Evolutionary conservation across 2,329 filamentous ascomycete species (phyloP), one percentile per base, ranked within the genome.

Genomic region (Periconia sp.): DNA sequence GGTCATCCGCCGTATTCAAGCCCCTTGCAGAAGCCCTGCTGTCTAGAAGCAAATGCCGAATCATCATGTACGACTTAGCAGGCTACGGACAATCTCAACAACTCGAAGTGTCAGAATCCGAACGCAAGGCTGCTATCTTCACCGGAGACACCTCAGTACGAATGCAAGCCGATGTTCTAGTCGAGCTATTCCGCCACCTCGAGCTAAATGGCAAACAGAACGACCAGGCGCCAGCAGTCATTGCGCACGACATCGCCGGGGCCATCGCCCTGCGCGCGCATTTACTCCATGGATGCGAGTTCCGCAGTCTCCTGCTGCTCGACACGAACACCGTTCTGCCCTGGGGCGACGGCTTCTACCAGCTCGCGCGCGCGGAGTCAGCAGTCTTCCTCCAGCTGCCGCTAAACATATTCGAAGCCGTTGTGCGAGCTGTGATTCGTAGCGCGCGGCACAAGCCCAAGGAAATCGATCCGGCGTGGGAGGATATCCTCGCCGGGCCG

Each of bases 181-280:
- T 29, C 10, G 19, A 24, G 5, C 17, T 40, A 5, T 24, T 40
- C 29, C 4, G 25, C 11, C 28, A 33, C 16, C 19, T 40, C 13
- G 28, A 26, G 5, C 29, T 40, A n/a, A n/a, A n/a, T n/a, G n/a
- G n/a, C 21, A 7, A 15, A 15, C 22, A 37, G 13, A 16, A 15
- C 32, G 32, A 35, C 11, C 5, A 5, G 15, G 30, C 12, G 4
- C 37, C 37, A 11, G 28, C 29, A 6, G 13, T 40, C 12, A 9
- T 40, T n/a, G 37, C 37, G 9, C 37, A 40, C 29, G 37, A 40
- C 19, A 40, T 40, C 22, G 37, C 37, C 19, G 37, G 37, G 3
- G 15, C 37, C 3, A 33, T 40, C 11, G 29, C 37, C 4, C 13
- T 40, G 13, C 29, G 37, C 12, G 29, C 37, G 4, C 13, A 19